Percentiles rank a stretch among this genome's conserved stretches.
These are phyloP conservation scores for Podospora comata DNA, from an alignment of 495 filamentous ascomycete genomes.

Conservation along the genomic window DNA sequence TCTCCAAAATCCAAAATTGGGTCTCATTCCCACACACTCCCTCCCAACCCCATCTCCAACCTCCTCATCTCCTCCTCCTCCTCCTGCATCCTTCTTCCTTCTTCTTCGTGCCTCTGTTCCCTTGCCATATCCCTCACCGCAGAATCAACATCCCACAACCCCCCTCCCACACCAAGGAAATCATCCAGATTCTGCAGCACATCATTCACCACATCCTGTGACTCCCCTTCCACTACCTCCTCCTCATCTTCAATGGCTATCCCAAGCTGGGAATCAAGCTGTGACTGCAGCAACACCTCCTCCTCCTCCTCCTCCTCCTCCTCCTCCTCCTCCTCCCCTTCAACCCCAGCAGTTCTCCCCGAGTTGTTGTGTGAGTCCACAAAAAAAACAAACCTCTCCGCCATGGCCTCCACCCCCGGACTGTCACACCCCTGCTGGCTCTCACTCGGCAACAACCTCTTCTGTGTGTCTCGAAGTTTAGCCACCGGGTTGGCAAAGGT, in stretches of 20 bases:
- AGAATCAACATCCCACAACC: slow-evolving; percentile 38
- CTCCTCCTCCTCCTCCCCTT: not conserved
- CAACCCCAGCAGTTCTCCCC: too few relatives aligned
- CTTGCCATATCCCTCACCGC: slow-evolving; percentile 30
- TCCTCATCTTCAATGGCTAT: not conserved
- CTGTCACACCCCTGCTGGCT: not conserved
- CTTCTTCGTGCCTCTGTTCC: not conserved
- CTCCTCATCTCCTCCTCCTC: slow-evolving; percentile 16
- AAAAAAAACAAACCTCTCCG: not conserved
- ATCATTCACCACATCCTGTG: not conserved
- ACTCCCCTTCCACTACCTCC: not conserved
- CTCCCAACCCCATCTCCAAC: slow-evolving; percentile 24
- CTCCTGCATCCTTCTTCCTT: not conserved
- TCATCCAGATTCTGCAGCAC: slow-evolving; percentile 22
- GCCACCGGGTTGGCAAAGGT: not conserved
- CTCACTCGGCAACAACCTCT: not conserved
- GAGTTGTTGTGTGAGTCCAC: not conserved
- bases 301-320: not conserved
- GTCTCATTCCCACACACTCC: not conserved
- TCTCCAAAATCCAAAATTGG: not conserved
- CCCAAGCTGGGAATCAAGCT: not conserved
- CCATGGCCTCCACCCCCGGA: not conserved
- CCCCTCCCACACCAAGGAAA: slow-evolving; percentile 33
- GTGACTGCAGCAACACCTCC: not conserved
- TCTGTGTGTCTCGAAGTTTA: not conserved